A percentile compares a stretch with the other conserved stretches of the same genome.
phyloP scores from a whole-genome alignment of 1,284 basidiomycete species.

The Rhodotorula sp. region DNA sequence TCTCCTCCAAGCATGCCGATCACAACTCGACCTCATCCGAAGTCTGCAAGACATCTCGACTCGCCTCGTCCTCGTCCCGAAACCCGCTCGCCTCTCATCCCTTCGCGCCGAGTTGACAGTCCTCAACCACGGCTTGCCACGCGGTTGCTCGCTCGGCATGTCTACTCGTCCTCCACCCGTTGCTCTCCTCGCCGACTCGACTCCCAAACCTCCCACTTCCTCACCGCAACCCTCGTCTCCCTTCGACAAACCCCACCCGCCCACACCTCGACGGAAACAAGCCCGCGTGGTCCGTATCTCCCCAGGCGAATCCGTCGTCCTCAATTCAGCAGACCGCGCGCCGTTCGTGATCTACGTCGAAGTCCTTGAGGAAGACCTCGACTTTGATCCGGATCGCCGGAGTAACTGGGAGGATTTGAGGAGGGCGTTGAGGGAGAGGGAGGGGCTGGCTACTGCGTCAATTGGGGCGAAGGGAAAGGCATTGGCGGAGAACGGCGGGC shows the following conservation, averaged over 20 bases:
- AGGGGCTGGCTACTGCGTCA: slow-evolving; percentile 16
- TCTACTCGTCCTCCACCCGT: slow-evolving; percentile 33
- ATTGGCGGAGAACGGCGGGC: neutral
- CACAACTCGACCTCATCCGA: slow-evolving; percentile 87
- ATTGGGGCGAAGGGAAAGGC: neutral
- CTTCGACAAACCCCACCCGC: slow-evolving; percentile 5
- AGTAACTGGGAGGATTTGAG: slow-evolving; percentile 58
- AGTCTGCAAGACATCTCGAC: slow-evolving; percentile 91
- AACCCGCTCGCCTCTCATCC: slow-evolving; percentile 90
- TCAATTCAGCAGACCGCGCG: slow-evolving; percentile 95
- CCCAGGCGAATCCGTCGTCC: slow-evolving; percentile 93
- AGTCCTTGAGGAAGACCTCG: slow-evolving; percentile 83
- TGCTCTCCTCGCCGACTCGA: neutral
- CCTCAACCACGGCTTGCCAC: slow-evolving; percentile 89
- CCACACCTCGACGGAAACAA: slow-evolving; percentile 54
- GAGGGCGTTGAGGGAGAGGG: slow-evolving; percentile 39
- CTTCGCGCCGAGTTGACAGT: slow-evolving; percentile 92
- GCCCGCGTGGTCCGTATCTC: slow-evolving; percentile 96
- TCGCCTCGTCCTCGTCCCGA: slow-evolving; percentile 84
- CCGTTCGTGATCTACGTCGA: slow-evolving; percentile 93
- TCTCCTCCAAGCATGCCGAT: slow-evolving; percentile 83
- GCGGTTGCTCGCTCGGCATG: slow-evolving; percentile 46
- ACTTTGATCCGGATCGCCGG: slow-evolving; percentile 84
- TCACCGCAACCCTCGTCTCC: slow-evolving; percentile 42
- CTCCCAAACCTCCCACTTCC: slow-evolving; percentile 8